phyloP scores from a whole-genome alignment of 768 basidiomycete genomes.

The Ephemerocybe angulata region DNA sequence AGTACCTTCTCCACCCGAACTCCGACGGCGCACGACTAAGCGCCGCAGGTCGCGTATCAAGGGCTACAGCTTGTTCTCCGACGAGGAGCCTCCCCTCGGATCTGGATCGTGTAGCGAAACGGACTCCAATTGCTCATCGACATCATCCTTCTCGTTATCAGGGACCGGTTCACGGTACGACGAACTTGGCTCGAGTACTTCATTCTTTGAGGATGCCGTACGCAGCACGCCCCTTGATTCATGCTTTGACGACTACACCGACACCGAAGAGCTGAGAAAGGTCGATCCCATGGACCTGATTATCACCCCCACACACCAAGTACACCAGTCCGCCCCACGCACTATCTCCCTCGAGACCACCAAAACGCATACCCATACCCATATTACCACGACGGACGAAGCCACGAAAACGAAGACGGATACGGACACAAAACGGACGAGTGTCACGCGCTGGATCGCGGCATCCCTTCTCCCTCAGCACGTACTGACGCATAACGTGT shows the following conservation, averaged over 20 bases:
- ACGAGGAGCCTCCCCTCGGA: slow-evolving; percentile 25
- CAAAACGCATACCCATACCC: background rate
- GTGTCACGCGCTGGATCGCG: slow-evolving; percentile 26
- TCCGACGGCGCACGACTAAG: slow-evolving; percentile 23
- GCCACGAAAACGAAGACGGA: background rate
- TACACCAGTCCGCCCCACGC: too few relatives aligned
- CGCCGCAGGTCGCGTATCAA: slow-evolving; percentile 18
- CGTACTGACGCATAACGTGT: slow-evolving; percentile 11
- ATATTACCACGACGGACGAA: background rate
- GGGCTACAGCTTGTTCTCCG: slow-evolving; percentile 42
- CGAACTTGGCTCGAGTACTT: slow-evolving; percentile 8
- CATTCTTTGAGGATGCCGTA: slow-evolving; percentile 4
- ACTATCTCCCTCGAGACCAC: background rate
- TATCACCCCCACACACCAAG: too few relatives aligned
- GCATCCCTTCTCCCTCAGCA: slow-evolving; percentile 31
- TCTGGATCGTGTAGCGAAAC: background rate
- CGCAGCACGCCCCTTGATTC: slow-evolving; percentile 12
- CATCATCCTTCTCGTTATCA: too few relatives aligned
- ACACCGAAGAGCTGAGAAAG: background rate
- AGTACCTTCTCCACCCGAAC: slow-evolving; percentile 12
- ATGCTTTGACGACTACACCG: background rate
- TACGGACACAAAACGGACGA: background rate
- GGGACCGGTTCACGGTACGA: background rate
- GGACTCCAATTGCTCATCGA: background rate
- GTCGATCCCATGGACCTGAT: too few relatives aligned